Evolutionary conservation across 768 basidiomycete genomes (phyloP), one percentile per base, ranked within the genome.

Genomic region (Lepiota brunneoincarnata): DNA sequence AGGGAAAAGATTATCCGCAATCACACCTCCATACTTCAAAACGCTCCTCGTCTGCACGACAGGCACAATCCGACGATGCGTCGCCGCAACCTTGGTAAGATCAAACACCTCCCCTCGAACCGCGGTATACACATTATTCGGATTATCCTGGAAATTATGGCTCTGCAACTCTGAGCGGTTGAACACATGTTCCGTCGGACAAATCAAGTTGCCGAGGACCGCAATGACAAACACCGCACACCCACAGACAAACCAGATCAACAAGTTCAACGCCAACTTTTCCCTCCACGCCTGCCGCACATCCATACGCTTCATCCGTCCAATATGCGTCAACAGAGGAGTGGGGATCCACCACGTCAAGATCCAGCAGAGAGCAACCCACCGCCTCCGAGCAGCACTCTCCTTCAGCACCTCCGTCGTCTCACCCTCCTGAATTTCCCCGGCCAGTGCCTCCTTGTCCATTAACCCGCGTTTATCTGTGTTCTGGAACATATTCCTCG

Each of bases 31-130:
- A 64, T 96, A 98, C 62, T 86, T 81, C 62, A 95, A 68, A 41
- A 98, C 74, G 0, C 81, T 69, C 71, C 93, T 93, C 24, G 70
- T 59, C 9, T 89, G 82, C 1, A 98, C 83, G 34, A 98, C 87
- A 10, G 74, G 75, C 4, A 97, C 81, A 20, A 82, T 70, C 1
- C 83, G 79, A 49, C 74, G 67, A 70, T 98, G 95, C 1, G 79
- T 81, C 9, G 74, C 67, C 3, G 89, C 82, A 57, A 93, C 74
- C 20, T 69, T 62, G 0, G 85, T 84, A 43, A 98, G 75, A 63
- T 98, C 92, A 63, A 99, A 98, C 1, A 96, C 91, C 68, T 99
- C 97, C 12, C 97, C 97, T 3, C 95, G 84, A 60, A 99, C 86
- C 2, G 88, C 74, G 0, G 87, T 86, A 62, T 85, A 88, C 37